Base-by-base conservation (phyloP, 148 eudicot species). In the Cornus florida region DNA sequence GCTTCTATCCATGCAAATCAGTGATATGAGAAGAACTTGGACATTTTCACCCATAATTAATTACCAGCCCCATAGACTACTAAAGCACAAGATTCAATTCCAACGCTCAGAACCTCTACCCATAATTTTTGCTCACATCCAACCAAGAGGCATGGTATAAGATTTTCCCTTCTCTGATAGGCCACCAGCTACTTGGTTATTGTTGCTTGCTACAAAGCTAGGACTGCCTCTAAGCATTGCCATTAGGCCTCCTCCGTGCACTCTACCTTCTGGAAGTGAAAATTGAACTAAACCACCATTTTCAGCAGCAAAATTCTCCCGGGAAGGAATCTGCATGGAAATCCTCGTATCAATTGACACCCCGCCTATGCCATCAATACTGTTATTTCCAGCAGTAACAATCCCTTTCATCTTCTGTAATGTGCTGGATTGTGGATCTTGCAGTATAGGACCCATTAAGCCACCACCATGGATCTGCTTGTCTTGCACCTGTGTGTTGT, bases 161-260 rank as follows among this genome's bases (percentile, higher is more conserved):
- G 78, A 73, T 35, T 74, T 74, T 65, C 72, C 83, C 53, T 75
- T 71, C 71, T 69, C 73, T 41, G 57, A 79, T 59, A 22, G 69
- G 80, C 79, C 72, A 43, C 69, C 67, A 65, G 19, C 75, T 23
- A 48, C 59, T 20, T 70, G 74, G 46, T 77, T 32, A 41, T 64
- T 64, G 31, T 59, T 76, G 33, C 78, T 33, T 38, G 68, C 64
- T 78, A 75, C 82, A 28, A 33, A 32, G 56, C 75, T 56, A 46
- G 72, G 41, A 32, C 70, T 65, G 28, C 56, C 82, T 64, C 84
- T 72, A n/a, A 90, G 88, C 91, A 92, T 78, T 35, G 94, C 91
- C 88, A 91, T 90, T 13, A 91, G 86, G 57, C 91, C 74, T 38
- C 97, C 97, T 10, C 93, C 93, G 75, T 87, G 93, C 33, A 91